Conservation (phyloP, 164 flowering plant species). For the Macadamia integrifolia region DNA sequence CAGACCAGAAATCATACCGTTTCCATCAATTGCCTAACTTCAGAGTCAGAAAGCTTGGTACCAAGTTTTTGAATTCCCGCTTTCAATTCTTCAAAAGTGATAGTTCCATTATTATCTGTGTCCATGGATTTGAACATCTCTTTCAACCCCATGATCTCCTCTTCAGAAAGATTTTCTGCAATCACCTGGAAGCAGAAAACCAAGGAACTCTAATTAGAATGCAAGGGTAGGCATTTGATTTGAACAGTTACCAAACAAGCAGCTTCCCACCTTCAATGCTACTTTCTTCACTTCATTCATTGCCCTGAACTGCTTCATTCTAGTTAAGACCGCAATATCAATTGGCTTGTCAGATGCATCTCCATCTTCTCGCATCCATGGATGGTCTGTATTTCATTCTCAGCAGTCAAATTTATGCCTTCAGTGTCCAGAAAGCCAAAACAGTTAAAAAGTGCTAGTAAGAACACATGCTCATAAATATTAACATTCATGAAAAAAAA, state of each 20-base stretch:
- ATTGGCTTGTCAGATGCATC: slow-evolving; percentile 89
- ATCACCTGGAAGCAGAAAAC: slow-evolving; percentile 62
- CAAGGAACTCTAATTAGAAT: slow-evolving; percentile 1
- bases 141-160: slow-evolving; percentile 91
- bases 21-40: slow-evolving; percentile 89
- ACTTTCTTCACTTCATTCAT: slow-evolving; percentile 94
- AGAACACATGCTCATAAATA: neutral
- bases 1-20: slow-evolving; percentile 50
- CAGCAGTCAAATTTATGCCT: slow-evolving; percentile 4
- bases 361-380: slow-evolving; percentile 89
- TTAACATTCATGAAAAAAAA: no score
- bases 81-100: slow-evolving; percentile 88
- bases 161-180: slow-evolving; percentile 96
- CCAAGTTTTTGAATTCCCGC: slow-evolving; percentile 92
- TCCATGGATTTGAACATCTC: slow-evolving; percentile 98
- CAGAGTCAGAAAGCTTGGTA: slow-evolving; percentile 85
- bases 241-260: neutral
- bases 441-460: neutral
- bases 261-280: slow-evolving; percentile 63
- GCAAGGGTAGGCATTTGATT: neutral
- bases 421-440: neutral
- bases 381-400: slow-evolving; percentile 63
- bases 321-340: slow-evolving; percentile 79
- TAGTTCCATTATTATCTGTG: slow-evolving; percentile 91
- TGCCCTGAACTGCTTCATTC: slow-evolving; percentile 96